Evolutionary conservation across 176 grass and related monocot species (phyloP), one percentile per base, ranked within the genome.

Genomic region (Aegilops longissima): DNA sequence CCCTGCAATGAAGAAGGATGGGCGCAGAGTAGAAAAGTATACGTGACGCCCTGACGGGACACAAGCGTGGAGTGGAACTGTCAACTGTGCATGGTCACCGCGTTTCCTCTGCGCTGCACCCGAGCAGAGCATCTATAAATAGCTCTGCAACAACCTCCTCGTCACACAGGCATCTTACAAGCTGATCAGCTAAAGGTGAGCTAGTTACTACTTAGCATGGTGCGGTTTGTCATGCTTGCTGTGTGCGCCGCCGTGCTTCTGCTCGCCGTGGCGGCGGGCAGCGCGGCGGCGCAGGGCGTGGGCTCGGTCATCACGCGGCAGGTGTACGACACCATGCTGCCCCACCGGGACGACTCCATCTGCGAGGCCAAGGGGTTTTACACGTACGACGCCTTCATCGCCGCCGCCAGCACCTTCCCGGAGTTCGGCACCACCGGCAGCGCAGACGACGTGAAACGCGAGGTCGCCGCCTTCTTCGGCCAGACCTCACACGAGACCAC

Each of bases 401-500:
- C 83, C 35, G 91, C 92, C 29, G 85, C 88, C 12, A 17, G 4
- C 8, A 6, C 88, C 21, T 93, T 86, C 82, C 21, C 47, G 23
- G 83, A 5, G 27, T 93, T 90, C 88, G 88, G 82, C 66, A 88
- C 74, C 40, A 80, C 73, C 45, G 83, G 92, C 23, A 75, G 35
- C 56, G 8, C 27, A 0, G 40, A 47, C 45, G 77, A 80, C 13
- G 35, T 29, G 2, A 73, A 70, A 61, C 83, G 86, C 38, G 86
- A 93, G 74, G 75, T 93, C 83, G 88, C 92, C 20, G 86, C 92
- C 31, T 93, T 93, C 89, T 88, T 93, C 47, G 92, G 74, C 9
- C 74, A 93, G 86, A 91, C 89, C 63, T 93, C 92, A 6, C 89
- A 93, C 42, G 92, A 93, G 52, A 93, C 92, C 47, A 93, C 86